Percentiles rank a stretch among this genome's conserved stretches.
Conservation (phyloP, 768 basidiomycete genomes). For the Sarcodon sp. region DNA sequence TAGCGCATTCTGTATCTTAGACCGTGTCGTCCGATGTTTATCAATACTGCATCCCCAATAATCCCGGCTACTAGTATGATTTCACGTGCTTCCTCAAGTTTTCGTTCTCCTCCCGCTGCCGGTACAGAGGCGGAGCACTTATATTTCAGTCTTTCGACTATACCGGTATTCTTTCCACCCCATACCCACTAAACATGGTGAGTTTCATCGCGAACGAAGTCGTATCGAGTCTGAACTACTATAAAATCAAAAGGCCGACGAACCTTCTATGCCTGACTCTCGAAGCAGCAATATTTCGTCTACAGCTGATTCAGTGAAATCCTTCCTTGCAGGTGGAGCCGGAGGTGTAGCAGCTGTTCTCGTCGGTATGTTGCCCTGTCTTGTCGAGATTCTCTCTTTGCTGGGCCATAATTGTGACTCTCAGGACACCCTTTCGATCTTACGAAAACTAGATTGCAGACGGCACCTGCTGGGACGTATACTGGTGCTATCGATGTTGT, state of each 20-base stretch:
- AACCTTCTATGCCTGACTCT: neutral
- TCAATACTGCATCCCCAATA: no score
- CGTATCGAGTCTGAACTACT: neutral
- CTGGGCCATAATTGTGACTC: neutral
- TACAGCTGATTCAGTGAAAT: slow-evolving; percentile 42
- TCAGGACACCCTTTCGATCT: slow-evolving; percentile 95
- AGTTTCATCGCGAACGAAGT: neutral
- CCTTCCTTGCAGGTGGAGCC: slow-evolving; percentile 89
- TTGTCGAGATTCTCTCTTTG: neutral
- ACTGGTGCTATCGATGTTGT: slow-evolving; percentile 91
- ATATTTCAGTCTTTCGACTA: no score
- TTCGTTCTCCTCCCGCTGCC: no score
- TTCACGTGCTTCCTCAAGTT: no score
- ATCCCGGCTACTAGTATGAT: no score
- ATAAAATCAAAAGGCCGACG: slow-evolving; percentile 4
- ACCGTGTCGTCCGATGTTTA: no score
- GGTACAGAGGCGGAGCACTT: no score
- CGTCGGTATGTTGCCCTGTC: slow-evolving; percentile 50
- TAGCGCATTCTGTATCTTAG: no score
- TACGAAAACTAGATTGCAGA: slow-evolving; percentile 93
- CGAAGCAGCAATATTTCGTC: slow-evolving; percentile 6
- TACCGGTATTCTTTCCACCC: neutral
- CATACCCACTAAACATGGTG: slow-evolving; percentile 1
- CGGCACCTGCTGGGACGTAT: slow-evolving; percentile 79
- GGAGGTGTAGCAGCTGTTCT: slow-evolving; percentile 83